Base-by-base conservation (phyloP, 805 yeast species). In the Metschnikowia baotianmanensis region DNA sequence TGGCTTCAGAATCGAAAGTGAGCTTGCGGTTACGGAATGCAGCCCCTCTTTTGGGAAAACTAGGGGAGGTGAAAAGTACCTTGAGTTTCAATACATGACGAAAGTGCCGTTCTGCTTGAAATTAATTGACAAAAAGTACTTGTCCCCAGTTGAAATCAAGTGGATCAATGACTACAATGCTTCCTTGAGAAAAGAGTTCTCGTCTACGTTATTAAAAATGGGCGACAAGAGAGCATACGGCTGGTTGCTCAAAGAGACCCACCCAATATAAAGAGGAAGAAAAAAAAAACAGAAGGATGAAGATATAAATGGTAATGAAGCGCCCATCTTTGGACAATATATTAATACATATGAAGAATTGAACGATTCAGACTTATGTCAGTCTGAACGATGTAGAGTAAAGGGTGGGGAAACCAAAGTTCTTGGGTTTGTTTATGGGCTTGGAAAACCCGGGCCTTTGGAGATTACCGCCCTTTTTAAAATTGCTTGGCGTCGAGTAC, bases 1-100 rank as follows among this genome's bases (percentile, higher is more conserved):
- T 60, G 99, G 99, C 9, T 77, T 91, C 46, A 74, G 99, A 50
- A 78, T 93, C 40, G 99, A 93, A 63, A 85, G 88, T 58, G 90
- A 89, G 51, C 60, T 93, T 31, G 71, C 82, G 34, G 71, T 77
- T 28, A 78, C 82, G 15, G 73, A 73, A 49, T 48, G 61, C 38
- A 58, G 52, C 22, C 31, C 65, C 63, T 29, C 76, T 66, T 10
- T 65, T 21, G 71, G 72, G 1, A 59, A 55, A 31, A 63, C 72
- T 3, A 34, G 53, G 4, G 9, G 26, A 10, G 69, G 48, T 58
- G 45, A 38, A 11, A 51, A 55, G 33, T 69, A 58, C 47, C 52
- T 68, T 31, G 67, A 67, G 4, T 69, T 69, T 50, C 50, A 50
- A n/a, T 69, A 68, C 42, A 53, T 69, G 46, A 69, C 75, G 9